Evolutionary conservation across 805 yeast genomes (phyloP).

Genomic region (Ogataea methylovora): DNA sequence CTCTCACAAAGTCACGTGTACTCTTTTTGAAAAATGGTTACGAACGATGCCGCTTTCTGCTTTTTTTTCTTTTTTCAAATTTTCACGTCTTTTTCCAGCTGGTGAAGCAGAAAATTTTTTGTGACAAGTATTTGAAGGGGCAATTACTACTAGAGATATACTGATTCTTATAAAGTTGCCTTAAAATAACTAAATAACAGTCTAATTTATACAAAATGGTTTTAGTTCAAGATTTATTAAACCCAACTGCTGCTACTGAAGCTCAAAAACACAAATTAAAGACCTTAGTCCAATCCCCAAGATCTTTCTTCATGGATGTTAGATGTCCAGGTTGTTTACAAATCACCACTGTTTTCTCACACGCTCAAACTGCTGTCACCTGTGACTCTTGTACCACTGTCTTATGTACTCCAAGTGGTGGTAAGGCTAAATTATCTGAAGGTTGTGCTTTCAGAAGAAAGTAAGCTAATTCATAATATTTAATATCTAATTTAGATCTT

Average conservation of each 20-base stretch:
- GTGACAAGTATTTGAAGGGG: too few relatives aligned
- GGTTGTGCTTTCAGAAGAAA: slow-evolving; percentile 99
- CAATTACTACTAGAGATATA: too few relatives aligned
- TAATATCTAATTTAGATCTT: too few relatives aligned
- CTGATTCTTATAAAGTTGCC: too few relatives aligned
- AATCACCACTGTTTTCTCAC: slow-evolving; percentile 99
- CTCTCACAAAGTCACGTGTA: too few relatives aligned
- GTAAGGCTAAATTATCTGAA: slow-evolving; percentile 98
- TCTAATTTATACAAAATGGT: slow-evolving; percentile 49
- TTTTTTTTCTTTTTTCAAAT: too few relatives aligned
- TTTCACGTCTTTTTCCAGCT: too few relatives aligned
- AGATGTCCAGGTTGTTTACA: slow-evolving; percentile 99
- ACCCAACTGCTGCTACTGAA: slow-evolving; percentile 97
- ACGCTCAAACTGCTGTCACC: slow-evolving; percentile 99
- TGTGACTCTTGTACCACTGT: slow-evolving; percentile 99
- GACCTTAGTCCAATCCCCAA: slow-evolving; percentile 95
- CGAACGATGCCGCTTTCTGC: too few relatives aligned
- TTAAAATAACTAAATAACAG: too few relatives aligned
- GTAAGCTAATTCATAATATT: slow-evolving; percentile 36
- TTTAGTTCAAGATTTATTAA: slow-evolving; percentile 97
- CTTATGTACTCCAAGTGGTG: slow-evolving; percentile 99
- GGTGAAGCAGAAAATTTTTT: too few relatives aligned
- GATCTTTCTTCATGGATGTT: slow-evolving; percentile 99
- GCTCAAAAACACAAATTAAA: slow-evolving; percentile 95
- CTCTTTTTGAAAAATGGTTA: too few relatives aligned